Evolutionary conservation across 1,284 basidiomycete genomes (phyloP), one percentile per base, ranked within the genome.

Genomic region (Tilletia horrida): DNA sequence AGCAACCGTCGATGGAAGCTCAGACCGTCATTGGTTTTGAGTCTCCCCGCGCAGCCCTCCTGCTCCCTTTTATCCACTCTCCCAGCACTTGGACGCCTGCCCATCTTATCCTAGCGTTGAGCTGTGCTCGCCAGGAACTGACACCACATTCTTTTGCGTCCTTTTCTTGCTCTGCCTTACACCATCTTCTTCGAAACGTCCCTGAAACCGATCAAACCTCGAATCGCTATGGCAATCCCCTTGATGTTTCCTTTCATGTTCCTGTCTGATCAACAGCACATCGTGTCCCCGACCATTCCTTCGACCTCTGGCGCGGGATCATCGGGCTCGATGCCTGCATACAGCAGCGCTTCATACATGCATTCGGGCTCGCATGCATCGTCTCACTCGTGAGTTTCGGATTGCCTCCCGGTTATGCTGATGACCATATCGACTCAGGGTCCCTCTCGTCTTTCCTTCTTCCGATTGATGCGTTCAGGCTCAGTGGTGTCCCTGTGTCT

Each of bases 261-360:
- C 25, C 50, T 27, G 14, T 52, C 50, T 21, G 23, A 52, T 13
- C 21, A 31, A 7, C 55, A 59, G 55, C 55, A 59, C 27, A 3
- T 59, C 14, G 55, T 59, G 8, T 59, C 55, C 18, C 55, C 55
- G 21, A 13, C 55, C 6, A 31, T 59, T 16, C 55, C 55, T 18
- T 59, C 55, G 18, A 35, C 55, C 18, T 59, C 55, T 21, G 55
- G 55, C 55, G 55, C 55, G n/a, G 55, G 55, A 25, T 59, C 55
- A 27, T 59, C 55, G 13, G 55, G 27, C 16, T 35, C 55, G 55
- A 59, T 59, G 27, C 55, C 55, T 3, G 14, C 55, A 29, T 59
- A 59, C 55, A 59, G 55, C 55, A 59, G 31, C 16, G 27, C 29
- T 14, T 31, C 55, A 18, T 59, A 59, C 55, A 35, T 59, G 55